Evolutionary conservation across 805 yeast genomes (phyloP).

Genomic region (Maudiozyma saulgeensis): DNA sequence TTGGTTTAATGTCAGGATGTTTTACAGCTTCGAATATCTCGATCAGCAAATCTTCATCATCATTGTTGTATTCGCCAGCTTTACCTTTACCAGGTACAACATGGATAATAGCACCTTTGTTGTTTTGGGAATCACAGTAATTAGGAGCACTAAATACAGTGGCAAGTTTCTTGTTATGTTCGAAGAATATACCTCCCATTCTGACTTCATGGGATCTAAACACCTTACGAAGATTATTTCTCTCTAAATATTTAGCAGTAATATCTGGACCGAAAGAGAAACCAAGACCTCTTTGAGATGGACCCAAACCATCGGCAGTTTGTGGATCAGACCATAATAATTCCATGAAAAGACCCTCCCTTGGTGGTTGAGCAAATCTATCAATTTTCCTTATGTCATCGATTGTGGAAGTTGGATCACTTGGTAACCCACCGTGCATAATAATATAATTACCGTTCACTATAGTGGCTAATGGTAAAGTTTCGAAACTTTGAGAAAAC

Average conservation of each 20-base stretch:
- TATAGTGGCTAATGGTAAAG: slow-evolving; percentile 77
- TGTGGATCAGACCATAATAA: slow-evolving; percentile 97
- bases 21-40: slow-evolving; percentile 69
- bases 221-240: slow-evolving; percentile 64
- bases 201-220: slow-evolving; percentile 94
- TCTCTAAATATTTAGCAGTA: slow-evolving; percentile 65
- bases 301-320: slow-evolving; percentile 61
- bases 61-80: slow-evolving; percentile 34
- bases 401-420: slow-evolving; percentile 60
- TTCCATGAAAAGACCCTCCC: slow-evolving; percentile 92
- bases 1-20: slow-evolving; percentile 87
- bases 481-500: slow-evolving; percentile 77
- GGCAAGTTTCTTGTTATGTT: slow-evolving; percentile 75
- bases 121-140: slow-evolving; percentile 88
- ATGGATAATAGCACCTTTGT: slow-evolving; percentile 82
- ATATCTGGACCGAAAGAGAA: slow-evolving; percentile 95
- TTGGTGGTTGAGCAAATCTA: slow-evolving; percentile 79
- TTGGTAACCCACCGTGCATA: slow-evolving; percentile 93
- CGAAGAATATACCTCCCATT: slow-evolving; percentile 79
- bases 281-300: slow-evolving; percentile 91
- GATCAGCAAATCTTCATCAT: slow-evolving; percentile 41
- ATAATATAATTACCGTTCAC: slow-evolving; percentile 72
- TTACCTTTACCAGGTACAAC: slow-evolving; percentile 35
- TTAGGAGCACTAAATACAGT: slow-evolving; percentile 99
- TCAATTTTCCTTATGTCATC: slow-evolving; percentile 66